Percentiles rank a stretch among this genome's conserved stretches.
Conservation (phyloP, 2,329 filamentous ascomycete genomes). For the Fusarium sublunatum region DNA sequence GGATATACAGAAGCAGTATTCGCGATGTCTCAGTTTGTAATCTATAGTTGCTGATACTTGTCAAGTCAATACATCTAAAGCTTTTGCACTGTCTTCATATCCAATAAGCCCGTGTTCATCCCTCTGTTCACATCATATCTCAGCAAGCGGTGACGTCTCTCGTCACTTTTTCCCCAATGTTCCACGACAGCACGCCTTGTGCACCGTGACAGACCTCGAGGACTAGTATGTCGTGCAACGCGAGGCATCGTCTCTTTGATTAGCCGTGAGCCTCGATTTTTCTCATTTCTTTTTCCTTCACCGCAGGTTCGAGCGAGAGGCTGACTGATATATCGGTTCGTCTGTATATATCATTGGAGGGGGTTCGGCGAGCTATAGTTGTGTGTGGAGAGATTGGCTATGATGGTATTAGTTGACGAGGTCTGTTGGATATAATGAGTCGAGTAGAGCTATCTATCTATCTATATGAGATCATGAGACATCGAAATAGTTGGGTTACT, state of each 20-base stretch:
- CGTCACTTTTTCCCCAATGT: constrained; percentile 23
- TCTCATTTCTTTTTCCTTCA: constrained; percentile 14
- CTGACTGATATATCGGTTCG: constrained; percentile 22
- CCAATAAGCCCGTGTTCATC: background rate
- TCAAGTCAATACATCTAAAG: background rate
- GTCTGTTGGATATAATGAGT: background rate
- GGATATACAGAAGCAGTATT: background rate
- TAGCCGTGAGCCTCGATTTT: constrained; percentile 16
- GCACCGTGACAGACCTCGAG: constrained; percentile 21
- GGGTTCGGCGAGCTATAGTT: constrained; percentile 33
- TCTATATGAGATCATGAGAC: background rate
- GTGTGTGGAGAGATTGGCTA: constrained; percentile 1
- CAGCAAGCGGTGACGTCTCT: constrained; percentile 33
- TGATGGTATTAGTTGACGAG: background rate
- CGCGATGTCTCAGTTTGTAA: background rate
- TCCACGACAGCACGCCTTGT: constrained; percentile 27
- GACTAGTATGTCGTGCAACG: constrained; percentile 26
- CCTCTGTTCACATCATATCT: constrained; percentile 1
- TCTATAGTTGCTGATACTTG: background rate
- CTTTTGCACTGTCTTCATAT: too few species aligned
- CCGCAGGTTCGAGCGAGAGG: constrained; percentile 25
- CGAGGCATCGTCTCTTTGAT: constrained; percentile 2
- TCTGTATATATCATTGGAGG: constrained; percentile 10
- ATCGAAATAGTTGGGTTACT: background rate
- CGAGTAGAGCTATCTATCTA: background rate